Percentiles rank a stretch among this genome's conserved stretches.
Conservation (phyloP, 495 filamentous ascomycete genomes). For the Pyrenula massariospora region DNA sequence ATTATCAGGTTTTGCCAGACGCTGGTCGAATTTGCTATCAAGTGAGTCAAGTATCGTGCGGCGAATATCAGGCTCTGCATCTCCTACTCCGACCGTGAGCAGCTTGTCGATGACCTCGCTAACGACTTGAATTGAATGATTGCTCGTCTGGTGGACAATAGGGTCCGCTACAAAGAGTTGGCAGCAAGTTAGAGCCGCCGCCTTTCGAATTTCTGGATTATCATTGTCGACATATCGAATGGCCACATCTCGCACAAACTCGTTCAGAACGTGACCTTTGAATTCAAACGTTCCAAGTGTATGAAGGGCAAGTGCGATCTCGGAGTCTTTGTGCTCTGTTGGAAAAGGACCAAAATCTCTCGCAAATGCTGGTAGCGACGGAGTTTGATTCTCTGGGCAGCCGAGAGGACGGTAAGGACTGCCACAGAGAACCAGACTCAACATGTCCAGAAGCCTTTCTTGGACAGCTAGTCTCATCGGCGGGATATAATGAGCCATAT, state of each 20-base stretch:
- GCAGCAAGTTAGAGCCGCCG: constrained; percentile 91
- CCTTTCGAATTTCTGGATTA: constrained; percentile 85
- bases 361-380: constrained; percentile 61
- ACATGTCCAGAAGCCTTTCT: constrained; percentile 83
- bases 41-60: constrained; percentile 77
- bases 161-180: constrained; percentile 93
- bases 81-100: constrained; percentile 85
- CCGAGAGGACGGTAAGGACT: constrained; percentile 85
- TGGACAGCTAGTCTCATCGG: constrained; percentile 88
- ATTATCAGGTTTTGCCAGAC: constrained; percentile 90
- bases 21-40: constrained; percentile 87
- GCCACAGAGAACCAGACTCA: constrained; percentile 86
- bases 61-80: constrained; percentile 79
- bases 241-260: constrained; percentile 96
- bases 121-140: constrained; percentile 91
- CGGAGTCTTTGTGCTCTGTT: constrained; percentile 58
- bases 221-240: constrained; percentile 96
- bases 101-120: constrained; percentile 95
- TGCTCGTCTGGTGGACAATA: constrained; percentile 93
- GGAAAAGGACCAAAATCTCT: constrained; percentile 69
- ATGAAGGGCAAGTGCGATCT: constrained; percentile 83
- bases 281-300: constrained; percentile 97
- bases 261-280: constrained; percentile 83
- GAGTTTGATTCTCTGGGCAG: constrained; percentile 61
- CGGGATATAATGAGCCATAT: constrained; percentile 97